Conservation (phyloP, 2,329 filamentous ascomycete genomes). For the Aspergillus novoparasiticus region DNA sequence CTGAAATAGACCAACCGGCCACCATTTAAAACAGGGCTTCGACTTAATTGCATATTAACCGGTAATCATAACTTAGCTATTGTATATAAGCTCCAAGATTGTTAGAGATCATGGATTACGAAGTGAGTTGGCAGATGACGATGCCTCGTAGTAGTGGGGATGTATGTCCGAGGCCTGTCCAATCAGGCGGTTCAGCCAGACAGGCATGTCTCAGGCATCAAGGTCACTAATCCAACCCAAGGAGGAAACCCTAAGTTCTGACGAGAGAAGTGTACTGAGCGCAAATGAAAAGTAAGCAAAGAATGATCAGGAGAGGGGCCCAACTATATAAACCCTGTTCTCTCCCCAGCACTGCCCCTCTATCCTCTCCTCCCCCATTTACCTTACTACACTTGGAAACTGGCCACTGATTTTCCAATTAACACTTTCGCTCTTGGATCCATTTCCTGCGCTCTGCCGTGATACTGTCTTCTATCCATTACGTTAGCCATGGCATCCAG, state of each 20-base stretch:
- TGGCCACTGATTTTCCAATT: neutral
- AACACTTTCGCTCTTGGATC: neutral
- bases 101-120: too few relatives aligned
- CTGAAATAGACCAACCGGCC: too few relatives aligned
- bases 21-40: too few relatives aligned
- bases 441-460: neutral
- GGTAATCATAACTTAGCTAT: too few relatives aligned
- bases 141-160: too few relatives aligned
- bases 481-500: neutral
- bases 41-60: too few relatives aligned
- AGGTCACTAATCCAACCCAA: neutral
- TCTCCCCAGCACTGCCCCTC: neutral
- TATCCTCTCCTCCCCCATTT: neutral
- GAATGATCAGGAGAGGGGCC: neutral
- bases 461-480: neutral
- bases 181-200: neutral
- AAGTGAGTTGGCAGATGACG: too few relatives aligned
- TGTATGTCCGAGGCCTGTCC: too few relatives aligned
- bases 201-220: neutral
- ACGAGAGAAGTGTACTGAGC: too few relatives aligned
- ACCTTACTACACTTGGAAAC: neutral
- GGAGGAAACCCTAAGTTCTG: neutral
- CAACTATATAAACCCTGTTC: neutral
- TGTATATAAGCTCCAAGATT: too few relatives aligned
- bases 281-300: neutral